phyloP scores from a whole-genome alignment of 768 basidiomycete species.

The Russula emetica region DNA sequence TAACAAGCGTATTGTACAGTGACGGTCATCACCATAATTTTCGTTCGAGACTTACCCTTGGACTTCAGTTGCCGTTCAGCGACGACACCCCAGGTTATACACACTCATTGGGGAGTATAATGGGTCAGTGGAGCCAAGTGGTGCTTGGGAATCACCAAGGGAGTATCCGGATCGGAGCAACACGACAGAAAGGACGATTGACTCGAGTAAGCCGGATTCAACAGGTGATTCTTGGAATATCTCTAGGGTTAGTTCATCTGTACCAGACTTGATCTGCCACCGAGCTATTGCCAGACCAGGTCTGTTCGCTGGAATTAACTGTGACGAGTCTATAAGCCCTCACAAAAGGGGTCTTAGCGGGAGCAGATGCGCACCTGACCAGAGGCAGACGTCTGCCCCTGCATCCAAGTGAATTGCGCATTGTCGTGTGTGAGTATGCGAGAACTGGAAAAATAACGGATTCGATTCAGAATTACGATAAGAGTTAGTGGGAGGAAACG shows the following conservation, averaged over 20 bases:
- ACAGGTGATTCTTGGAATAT: constrained; percentile 9
- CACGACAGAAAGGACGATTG: constrained; percentile 13
- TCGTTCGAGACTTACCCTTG: too few relatives aligned
- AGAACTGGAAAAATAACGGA: not conserved
- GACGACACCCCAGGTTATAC: too few relatives aligned
- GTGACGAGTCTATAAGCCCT: not conserved
- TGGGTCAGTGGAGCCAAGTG: too few relatives aligned
- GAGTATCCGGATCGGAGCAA: constrained; percentile 10
- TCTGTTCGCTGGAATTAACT: constrained; percentile 15
- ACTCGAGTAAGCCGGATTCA: constrained; percentile 3
- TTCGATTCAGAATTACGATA: too few relatives aligned
- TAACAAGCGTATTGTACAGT: too few relatives aligned
- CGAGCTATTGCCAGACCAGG: constrained; percentile 13
- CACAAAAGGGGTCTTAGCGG: not conserved
- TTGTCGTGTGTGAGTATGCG: constrained; percentile 4
- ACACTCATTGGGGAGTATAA: too few relatives aligned
- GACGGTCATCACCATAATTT: too few relatives aligned
- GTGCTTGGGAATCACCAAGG: not conserved
- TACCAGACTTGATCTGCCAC: constrained; percentile 1
- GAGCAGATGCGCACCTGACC: constrained; percentile 11
- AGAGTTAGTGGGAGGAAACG: too few relatives aligned
- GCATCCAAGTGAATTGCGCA: constrained; percentile 9
- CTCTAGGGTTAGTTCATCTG: constrained; percentile 1
- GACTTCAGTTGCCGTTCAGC: too few relatives aligned
- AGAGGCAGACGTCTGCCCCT: not conserved